These are phyloP conservation scores for Onygenales sp. DNA, from an alignment of 2,329 filamentous ascomycete species.

Conservation along the genomic window DNA sequence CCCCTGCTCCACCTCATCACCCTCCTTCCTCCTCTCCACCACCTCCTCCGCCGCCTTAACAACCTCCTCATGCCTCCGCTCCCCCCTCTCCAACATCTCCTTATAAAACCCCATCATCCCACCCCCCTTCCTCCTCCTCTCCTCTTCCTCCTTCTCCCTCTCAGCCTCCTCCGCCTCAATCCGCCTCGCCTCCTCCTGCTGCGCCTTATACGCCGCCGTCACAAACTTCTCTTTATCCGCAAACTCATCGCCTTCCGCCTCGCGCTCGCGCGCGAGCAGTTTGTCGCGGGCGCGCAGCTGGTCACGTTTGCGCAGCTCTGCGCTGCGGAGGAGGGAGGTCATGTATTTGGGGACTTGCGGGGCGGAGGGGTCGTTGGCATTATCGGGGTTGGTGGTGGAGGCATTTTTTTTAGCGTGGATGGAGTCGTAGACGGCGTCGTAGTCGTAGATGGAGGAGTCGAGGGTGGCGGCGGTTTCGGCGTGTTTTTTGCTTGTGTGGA, in stretches of 20 bases:
- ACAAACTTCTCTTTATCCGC: slow-evolving; percentile 60
- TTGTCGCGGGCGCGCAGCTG: slow-evolving; percentile 54
- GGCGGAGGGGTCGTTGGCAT: slow-evolving; percentile 6
- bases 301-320: slow-evolving; percentile 54
- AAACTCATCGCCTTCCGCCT: slow-evolving; percentile 57
- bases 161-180: slow-evolving; percentile 51
- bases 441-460: slow-evolving; percentile 41
- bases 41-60: slow-evolving; percentile 45
- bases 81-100: slow-evolving; percentile 49
- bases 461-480: slow-evolving; percentile 33
- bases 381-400: slow-evolving; percentile 12
- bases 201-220: slow-evolving; percentile 54
- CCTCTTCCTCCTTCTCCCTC: slow-evolving; percentile 45
- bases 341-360: slow-evolving; percentile 48
- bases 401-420: slow-evolving; percentile 32
- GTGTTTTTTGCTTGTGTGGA: slow-evolving; percentile 37
- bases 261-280: slow-evolving; percentile 50
- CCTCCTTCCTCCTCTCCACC: slow-evolving; percentile 19
- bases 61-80: slow-evolving; percentile 47
- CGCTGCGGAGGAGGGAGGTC: slow-evolving; percentile 48
- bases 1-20: slow-evolving; percentile 22
- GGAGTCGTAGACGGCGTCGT: slow-evolving; percentile 41
- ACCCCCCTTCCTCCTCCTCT: slow-evolving; percentile 35
- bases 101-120: slow-evolving; percentile 55
- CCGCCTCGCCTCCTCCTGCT: slow-evolving; percentile 50